These are phyloP conservation scores for Quercus wislizeni DNA, from an alignment of 306 rosid species.

Conservation along the genomic window DNA sequence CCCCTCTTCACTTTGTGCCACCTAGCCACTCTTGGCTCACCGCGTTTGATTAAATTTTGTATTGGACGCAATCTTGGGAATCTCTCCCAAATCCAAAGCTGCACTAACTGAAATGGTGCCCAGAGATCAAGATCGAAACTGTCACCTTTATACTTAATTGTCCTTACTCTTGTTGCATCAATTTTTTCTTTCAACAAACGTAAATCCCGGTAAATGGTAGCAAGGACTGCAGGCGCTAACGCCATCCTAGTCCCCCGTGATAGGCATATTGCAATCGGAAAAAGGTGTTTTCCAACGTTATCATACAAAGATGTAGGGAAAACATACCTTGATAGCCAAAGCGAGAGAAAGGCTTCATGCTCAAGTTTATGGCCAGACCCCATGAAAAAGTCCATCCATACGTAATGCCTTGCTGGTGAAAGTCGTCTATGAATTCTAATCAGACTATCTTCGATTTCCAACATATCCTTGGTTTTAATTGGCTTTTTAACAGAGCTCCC, in stretches of 20 bases:
- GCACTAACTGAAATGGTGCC: slow-evolving; percentile 48
- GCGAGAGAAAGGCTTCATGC: slow-evolving; percentile 1
- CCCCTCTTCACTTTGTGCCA: slow-evolving; percentile 10
- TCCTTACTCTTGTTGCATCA: background rate
- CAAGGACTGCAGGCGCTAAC: slow-evolving; percentile 5
- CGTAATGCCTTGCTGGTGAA: background rate
- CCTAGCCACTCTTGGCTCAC: slow-evolving; percentile 23
- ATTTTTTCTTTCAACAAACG: background rate
- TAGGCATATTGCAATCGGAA: slow-evolving; percentile 5
- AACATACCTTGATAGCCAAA: background rate
- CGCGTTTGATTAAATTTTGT: background rate
- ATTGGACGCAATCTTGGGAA: slow-evolving; percentile 24
- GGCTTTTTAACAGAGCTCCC: slow-evolving; percentile 9
- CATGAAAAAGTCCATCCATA: background rate
- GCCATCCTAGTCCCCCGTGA: slow-evolving; percentile 19
- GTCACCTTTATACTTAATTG: background rate
- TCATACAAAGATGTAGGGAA: background rate
- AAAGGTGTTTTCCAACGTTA: background rate
- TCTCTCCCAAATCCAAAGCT: slow-evolving; percentile 59
- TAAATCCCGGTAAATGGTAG: slow-evolving; percentile 19
- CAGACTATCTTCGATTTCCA: background rate
- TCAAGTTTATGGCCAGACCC: background rate
- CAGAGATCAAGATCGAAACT: background rate
- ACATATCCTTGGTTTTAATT: background rate
- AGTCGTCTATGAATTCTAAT: background rate